These are phyloP conservation scores for Polyporus tsugae DNA, from an alignment of 1,284 basidiomycete genomes.

Conservation along the genomic window DNA sequence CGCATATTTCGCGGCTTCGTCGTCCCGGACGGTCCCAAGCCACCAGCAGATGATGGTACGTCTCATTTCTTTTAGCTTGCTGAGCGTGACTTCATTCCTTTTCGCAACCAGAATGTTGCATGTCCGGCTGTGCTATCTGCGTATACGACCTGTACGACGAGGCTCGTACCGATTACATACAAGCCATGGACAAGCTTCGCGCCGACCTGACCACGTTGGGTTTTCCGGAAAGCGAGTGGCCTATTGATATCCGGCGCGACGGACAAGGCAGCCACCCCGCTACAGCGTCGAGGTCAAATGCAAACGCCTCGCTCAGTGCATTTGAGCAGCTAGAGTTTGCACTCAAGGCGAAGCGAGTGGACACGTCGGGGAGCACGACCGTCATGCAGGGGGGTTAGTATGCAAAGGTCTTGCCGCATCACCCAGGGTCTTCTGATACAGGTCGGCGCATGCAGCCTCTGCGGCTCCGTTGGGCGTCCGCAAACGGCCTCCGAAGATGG, in stretches of 20 bases:
- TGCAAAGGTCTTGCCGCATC: constrained; percentile 19
- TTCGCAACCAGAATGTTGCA: constrained; percentile 78
- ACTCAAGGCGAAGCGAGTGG: constrained; percentile 54
- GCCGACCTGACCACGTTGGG: constrained; percentile 54
- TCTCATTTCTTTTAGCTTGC: constrained; percentile 12
- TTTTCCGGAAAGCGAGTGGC: constrained; percentile 75
- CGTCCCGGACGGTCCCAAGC: constrained; percentile 65
- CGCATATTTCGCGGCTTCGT: constrained; percentile 60
- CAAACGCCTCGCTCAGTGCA: constrained; percentile 54
- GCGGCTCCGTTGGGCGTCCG: constrained; percentile 5
- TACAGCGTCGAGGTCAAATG: constrained; percentile 38
- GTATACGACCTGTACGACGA: constrained; percentile 90
- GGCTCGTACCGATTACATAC: constrained; percentile 71
- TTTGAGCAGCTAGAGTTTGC: constrained; percentile 74
- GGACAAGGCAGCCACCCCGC: constrained; percentile 20
- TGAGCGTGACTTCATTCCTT: background rate
- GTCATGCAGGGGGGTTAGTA: constrained; percentile 46
- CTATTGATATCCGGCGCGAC: constrained; percentile 48
- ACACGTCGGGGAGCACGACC: constrained; percentile 33
- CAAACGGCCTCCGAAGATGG: constrained; percentile 26
- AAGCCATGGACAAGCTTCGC: constrained; percentile 61
- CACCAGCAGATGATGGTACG: constrained; percentile 72
- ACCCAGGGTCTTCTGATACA: constrained; percentile 15
- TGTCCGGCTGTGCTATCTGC: constrained; percentile 91
- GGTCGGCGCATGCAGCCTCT: constrained; percentile 15